Percentiles rank a stretch among this genome's conserved stretches.
Conservation (phyloP, 352 stramenopile genomes). For the Phytophthora gonapodyides region DNA sequence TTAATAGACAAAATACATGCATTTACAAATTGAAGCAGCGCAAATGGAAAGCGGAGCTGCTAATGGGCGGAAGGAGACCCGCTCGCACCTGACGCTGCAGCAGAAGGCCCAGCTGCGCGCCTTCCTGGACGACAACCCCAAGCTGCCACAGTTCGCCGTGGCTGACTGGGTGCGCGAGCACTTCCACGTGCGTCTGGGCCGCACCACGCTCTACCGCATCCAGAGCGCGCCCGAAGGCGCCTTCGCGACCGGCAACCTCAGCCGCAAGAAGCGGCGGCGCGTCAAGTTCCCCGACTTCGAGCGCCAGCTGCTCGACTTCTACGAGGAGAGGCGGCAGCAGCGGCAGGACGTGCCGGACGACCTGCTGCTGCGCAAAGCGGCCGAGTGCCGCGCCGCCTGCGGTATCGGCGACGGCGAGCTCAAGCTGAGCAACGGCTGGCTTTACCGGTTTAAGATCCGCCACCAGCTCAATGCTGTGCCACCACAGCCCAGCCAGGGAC, state of each 20-base stretch:
- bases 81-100: conserved; percentile 44
- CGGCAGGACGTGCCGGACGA: conserved; percentile 31
- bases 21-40: too few relatives aligned
- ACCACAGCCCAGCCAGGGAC: background rate
- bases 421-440: conserved; percentile 55
- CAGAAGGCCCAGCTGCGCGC: conserved; percentile 41
- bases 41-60: too few relatives aligned
- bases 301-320: conserved; percentile 27
- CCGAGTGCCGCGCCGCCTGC: conserved; percentile 35
- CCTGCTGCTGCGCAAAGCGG: conserved; percentile 34
- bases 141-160: conserved; percentile 36
- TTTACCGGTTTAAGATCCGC: conserved; percentile 51
- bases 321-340: conserved; percentile 6
- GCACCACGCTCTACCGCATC: conserved; percentile 55
- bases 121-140: conserved; percentile 35
- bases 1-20: too few relatives aligned
- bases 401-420: conserved; percentile 40
- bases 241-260: conserved; percentile 36
- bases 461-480: conserved; percentile 25
- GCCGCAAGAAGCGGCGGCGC: conserved; percentile 44
- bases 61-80: conserved; percentile 14
- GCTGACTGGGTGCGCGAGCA: conserved; percentile 38
- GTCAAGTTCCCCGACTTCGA: conserved; percentile 54
- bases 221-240: conserved; percentile 31
- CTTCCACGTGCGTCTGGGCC: conserved; percentile 40